Evolutionary conservation across 1,284 basidiomycete species (phyloP).

Genomic region (Peniophora sp.): DNA sequence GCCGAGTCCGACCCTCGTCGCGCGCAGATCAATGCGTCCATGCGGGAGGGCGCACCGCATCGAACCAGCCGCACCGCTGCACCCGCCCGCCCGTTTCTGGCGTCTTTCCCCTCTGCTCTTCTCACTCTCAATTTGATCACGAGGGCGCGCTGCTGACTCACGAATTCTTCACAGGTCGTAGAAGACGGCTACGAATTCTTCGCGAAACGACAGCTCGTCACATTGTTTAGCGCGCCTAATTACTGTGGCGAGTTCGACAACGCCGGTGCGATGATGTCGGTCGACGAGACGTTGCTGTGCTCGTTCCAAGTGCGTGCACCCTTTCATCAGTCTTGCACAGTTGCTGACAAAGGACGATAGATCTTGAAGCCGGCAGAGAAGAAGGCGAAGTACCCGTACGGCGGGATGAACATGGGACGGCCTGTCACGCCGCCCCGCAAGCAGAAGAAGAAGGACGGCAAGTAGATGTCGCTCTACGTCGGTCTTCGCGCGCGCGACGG

Average conservation of each 20-base stretch:
- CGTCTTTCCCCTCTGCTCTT: constrained; percentile 8
- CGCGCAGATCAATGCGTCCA: too few species aligned
- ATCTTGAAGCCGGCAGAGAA: constrained; percentile 99
- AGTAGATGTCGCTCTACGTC: constrained; percentile 18
- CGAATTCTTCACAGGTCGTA: constrained; percentile 66
- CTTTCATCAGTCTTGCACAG: not conserved
- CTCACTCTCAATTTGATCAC: not conserved
- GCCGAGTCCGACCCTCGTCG: too few species aligned
- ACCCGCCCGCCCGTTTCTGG: too few species aligned
- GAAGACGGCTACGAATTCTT: constrained; percentile 99
- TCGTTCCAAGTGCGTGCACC: constrained; percentile 83
- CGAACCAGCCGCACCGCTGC: too few species aligned
- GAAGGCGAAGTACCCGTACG: constrained; percentile 90
- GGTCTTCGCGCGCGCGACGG: too few species aligned
- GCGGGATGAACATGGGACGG: constrained; percentile 71
- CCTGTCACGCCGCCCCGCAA: constrained; percentile 78
- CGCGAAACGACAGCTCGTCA: constrained; percentile 95
- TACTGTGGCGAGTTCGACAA: constrained; percentile 99
- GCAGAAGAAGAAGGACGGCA: constrained; percentile 77
- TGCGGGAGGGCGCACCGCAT: too few species aligned
- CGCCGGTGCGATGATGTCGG: constrained; percentile 99
- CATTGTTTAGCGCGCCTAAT: constrained; percentile 96
- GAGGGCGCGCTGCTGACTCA: not conserved
- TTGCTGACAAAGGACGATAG: constrained; percentile 28
- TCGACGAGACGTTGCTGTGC: constrained; percentile 95